Base-by-base conservation (phyloP, 805 yeast genomes). In the Candida cerambycidarum region DNA sequence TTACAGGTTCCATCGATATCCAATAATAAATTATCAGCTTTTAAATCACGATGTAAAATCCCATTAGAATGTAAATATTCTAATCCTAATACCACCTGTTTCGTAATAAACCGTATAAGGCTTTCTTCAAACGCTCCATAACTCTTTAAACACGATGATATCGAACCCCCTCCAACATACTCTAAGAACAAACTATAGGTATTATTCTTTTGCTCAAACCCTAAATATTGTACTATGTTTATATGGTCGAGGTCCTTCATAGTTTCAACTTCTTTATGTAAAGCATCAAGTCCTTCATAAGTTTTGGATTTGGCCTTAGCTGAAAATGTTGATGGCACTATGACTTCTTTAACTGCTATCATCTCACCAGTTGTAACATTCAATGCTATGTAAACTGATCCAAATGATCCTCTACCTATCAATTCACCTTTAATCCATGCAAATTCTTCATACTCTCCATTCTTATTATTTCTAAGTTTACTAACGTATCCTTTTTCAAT, bases 351-450 rank as follows among this genome's bases (percentile, higher is more conserved):
- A 2, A 93, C 99, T 0, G 99, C 99, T 69, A 93, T 85, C 96
- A 93, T 89, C 56, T 93, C 99, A 42, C 98, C 98, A 0, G 96
- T 89, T 1, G 98, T 93, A 13, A 89, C 90, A 62, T 93, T 93
- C 57, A 93, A 73, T 1, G 96, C 97, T 43, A 93, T 71, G 57
- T 76, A 92, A 1, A 93, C 99, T 28, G 87, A 83, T 8, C 99
- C 99, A 70, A 90, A 93, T 1, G 97, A 90, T 0, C 99, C 99
- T 45, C 88, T 80, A 0, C 99, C 99, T 44, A 93, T 89, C 48
- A 93, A 71, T 57, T 90, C 97, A 73, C 99, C 99, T 58, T 89
- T 89, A 38, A 95, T 85, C 99, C 99, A 93, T 0, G 95, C 95
- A 67, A 89, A 92, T 63, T 90, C 95, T 55, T 81, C 85, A 57